Percentiles rank a stretch among this genome's conserved stretches.
Conservation (phyloP, 108 stramenopile species). For the Epithemia pelagica region DNA sequence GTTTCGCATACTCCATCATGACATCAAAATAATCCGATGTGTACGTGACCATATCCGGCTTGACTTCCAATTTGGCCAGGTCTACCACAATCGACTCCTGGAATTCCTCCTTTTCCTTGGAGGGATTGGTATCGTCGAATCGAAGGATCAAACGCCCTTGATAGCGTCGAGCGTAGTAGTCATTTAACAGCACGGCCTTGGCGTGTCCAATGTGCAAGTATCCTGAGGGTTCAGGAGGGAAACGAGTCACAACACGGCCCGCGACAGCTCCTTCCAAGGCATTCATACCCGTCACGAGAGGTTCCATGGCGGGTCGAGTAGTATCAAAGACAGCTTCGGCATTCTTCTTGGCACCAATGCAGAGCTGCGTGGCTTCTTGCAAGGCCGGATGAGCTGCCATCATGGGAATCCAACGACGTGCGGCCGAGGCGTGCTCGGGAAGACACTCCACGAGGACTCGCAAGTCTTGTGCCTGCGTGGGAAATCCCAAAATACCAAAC, state of each 20-base stretch:
- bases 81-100: conserved; percentile 86
- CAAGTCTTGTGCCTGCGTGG: conserved; percentile 36
- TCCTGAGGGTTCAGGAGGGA: conserved; percentile 99
- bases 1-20: conserved; percentile 77
- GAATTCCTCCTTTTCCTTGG: conserved; percentile 99
- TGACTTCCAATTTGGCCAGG: conserved; percentile 72
- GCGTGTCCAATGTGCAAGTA: conserved; percentile 99
- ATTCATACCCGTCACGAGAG: conserved; percentile 67
- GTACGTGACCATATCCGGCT: conserved; percentile 85
- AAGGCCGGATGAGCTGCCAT: conserved; percentile 62
- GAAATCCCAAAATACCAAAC: conserved; percentile 69
- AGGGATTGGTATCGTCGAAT: conserved; percentile 99
- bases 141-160: conserved; percentile 85
- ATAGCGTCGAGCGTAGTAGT: conserved; percentile 96
- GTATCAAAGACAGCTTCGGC: conserved; percentile 48
- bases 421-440: conserved; percentile 17
- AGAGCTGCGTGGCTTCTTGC: conserved; percentile 68
- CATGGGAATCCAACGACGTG: conserved; percentile 69
- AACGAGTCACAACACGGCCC: conserved; percentile 88
- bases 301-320: conserved; percentile 33
- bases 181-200: conserved; percentile 95
- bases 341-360: conserved; percentile 49
- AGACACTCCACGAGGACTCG: conserved; percentile 16
- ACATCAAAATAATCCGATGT: conserved; percentile 93
- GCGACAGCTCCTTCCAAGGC: conserved; percentile 83